Conservation (phyloP, 805 yeast genomes). For the Saccharomycopsis synnaedendra region DNA sequence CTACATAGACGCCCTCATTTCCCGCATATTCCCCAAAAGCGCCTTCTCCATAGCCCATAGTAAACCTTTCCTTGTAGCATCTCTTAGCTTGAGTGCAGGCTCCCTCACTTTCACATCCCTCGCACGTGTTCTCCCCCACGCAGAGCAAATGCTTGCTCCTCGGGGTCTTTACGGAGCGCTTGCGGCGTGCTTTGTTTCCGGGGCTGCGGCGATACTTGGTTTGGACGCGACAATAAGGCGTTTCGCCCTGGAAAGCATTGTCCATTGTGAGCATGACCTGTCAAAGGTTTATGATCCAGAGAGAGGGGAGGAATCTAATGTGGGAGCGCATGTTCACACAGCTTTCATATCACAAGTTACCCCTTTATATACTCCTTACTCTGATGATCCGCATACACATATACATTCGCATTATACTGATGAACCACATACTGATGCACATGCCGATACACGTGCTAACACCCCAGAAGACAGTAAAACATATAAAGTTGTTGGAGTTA, state of each 20-base stretch:
- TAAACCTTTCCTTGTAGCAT: slow-evolving; percentile 55
- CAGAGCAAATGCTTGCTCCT: slow-evolving; percentile 30
- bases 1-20: slow-evolving; percentile 43
- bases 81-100: slow-evolving; percentile 73
- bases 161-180: slow-evolving; percentile 25
- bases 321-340: no score
- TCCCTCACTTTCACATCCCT: slow-evolving; percentile 72
- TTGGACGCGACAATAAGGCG: slow-evolving; percentile 61
- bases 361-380: no score
- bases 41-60: slow-evolving; percentile 48
- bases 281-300: no score
- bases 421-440: no score
- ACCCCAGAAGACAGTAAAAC: no score
- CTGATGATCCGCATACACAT: no score
- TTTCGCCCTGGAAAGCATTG: slow-evolving; percentile 68
- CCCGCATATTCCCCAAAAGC: slow-evolving; percentile 25
- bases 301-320: no score
- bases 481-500: no score
- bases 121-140: slow-evolving; percentile 66
- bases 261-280: slow-evolving; percentile 64
- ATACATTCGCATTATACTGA: no score
- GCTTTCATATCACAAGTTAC: no score
- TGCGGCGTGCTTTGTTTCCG: slow-evolving; percentile 39
- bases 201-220: slow-evolving; percentile 46
- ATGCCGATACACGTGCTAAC: no score